Conservation (phyloP, 2,329 filamentous ascomycete genomes). For the Neofusicoccum umdonicola region DNA sequence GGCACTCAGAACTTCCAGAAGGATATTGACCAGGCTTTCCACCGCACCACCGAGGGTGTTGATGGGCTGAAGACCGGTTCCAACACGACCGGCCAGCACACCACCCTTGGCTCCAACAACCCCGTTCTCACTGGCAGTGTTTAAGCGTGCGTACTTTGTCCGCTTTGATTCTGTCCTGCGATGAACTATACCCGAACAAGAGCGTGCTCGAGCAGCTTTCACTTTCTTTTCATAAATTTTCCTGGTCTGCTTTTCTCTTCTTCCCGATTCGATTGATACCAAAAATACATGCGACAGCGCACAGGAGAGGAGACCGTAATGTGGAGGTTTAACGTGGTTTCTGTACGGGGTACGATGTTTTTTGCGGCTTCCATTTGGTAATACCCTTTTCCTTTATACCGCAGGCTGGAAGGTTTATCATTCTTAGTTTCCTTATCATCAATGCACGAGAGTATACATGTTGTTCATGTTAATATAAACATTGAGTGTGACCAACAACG, state of each 20-base stretch:
- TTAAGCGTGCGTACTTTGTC: conserved; percentile 22
- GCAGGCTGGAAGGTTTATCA: no score
- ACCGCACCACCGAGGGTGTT: conserved; percentile 17
- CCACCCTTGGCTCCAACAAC: conserved; percentile 43
- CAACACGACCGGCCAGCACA: conserved; percentile 26
- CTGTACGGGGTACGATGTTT: neutral
- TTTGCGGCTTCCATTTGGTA: neutral
- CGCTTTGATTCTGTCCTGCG: neutral
- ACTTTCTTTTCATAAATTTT: neutral
- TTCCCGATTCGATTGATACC: conserved; percentile 4
- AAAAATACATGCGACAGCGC: neutral
- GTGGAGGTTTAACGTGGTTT: neutral
- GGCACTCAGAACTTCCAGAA: conserved; percentile 40
- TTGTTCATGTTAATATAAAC: no score
- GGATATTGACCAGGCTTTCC: conserved; percentile 47
- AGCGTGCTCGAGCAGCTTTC: neutral
- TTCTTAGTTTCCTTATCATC: no score
- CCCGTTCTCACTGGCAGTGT: conserved; percentile 42
- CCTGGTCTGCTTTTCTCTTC: neutral
- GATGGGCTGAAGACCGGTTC: neutral
- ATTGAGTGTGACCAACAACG: no score
- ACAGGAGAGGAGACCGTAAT: neutral
- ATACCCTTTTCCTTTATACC: neutral
- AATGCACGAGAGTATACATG: no score
- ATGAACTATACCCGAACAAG: neutral